Conservation (phyloP, 805 yeast species). For the Saccharomycopsis sp. region DNA sequence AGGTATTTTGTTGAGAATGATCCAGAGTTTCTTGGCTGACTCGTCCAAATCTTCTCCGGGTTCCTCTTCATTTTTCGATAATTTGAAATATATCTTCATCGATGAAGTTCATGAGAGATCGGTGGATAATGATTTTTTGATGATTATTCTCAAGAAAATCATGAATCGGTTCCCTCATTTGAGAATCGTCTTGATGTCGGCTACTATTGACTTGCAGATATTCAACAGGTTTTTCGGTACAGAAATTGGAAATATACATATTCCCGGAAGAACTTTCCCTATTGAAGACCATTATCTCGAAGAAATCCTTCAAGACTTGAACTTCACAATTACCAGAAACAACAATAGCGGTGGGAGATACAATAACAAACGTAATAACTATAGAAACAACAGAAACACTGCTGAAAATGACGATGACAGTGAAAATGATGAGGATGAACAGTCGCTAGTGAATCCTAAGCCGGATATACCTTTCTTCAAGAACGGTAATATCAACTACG, state of each 20-base stretch:
- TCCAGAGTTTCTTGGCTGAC: constrained; percentile 47
- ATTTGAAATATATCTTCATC: constrained; percentile 66
- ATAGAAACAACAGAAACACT: constrained; percentile 13
- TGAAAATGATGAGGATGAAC: constrained; percentile 23
- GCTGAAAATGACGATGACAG: constrained; percentile 21
- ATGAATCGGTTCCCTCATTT: constrained; percentile 44
- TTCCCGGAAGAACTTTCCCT: constrained; percentile 92
- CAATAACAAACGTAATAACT: constrained; percentile 18
- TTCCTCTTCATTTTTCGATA: constrained; percentile 36
- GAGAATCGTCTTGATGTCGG: constrained; percentile 83
- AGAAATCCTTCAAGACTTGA: constrained; percentile 47
- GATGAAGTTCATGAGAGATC: constrained; percentile 98
- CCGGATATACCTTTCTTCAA: constrained; percentile 62
- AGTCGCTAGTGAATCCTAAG: constrained; percentile 39
- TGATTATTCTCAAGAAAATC: constrained; percentile 67
- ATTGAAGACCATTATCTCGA: constrained; percentile 73
- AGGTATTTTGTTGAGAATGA: constrained; percentile 82
- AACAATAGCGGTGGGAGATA: constrained; percentile 18
- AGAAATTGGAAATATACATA: constrained; percentile 62
- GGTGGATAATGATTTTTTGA: constrained; percentile 77
- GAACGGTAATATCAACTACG: constrained; percentile 66
- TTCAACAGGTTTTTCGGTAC: constrained; percentile 59
- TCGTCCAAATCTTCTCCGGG: constrained; percentile 28
- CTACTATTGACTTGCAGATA: constrained; percentile 71
- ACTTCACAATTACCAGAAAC: constrained; percentile 42